Base-by-base conservation (phyloP, 129 eudicot genomes). In the Cynara cardunculus region DNA sequence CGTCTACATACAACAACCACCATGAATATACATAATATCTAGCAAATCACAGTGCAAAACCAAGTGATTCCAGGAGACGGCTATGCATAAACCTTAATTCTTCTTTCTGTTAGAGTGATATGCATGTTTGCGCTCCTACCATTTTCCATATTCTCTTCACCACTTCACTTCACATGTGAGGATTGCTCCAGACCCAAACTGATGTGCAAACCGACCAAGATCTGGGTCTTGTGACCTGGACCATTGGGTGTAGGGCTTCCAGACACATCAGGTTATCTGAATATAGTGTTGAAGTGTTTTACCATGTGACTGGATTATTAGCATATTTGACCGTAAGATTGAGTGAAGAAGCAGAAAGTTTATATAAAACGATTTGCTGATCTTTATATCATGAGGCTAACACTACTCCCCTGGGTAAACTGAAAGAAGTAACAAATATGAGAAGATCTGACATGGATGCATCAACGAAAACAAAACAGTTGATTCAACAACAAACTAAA, bases 401-500 rank as follows among this genome's bases (percentile, higher is more conserved):
- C 78, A 72, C 61, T 32, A 64, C 49, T 73, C 73, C 46, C 66
- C 66, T 62, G 27, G 9, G 84, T 61, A 32, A 72, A 56, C 44
- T 25, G 24, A 41, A 44, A 66, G 7, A 26, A 78, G n/a, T 28
- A 64, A 28, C 18, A 75, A 31, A 49, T 24, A 69, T 75, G 64
- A 74, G 75, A 41, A 66, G 37, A 28, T 44, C 22, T 62, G 32
- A 25, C 26, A 81, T 8, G 31, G 39, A 72, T 37, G 67, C 73
- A 73, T 73, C 74, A 81, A 37, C 24, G 64, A 64, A 19, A 80
- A 64, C 14, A 72, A 25, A 71, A 24, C 19, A 73, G 44, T 16
- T 19, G 19, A 73, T 13, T 73, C 76, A 81, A 73, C 73, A 32
- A 25, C 35, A 3, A 72, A 59, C 72, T 24, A 71, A 71, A 35